These are phyloP conservation scores for Microdochium bolleyi DNA, from an alignment of 2,329 filamentous ascomycete species.

Conservation along the genomic window DNA sequence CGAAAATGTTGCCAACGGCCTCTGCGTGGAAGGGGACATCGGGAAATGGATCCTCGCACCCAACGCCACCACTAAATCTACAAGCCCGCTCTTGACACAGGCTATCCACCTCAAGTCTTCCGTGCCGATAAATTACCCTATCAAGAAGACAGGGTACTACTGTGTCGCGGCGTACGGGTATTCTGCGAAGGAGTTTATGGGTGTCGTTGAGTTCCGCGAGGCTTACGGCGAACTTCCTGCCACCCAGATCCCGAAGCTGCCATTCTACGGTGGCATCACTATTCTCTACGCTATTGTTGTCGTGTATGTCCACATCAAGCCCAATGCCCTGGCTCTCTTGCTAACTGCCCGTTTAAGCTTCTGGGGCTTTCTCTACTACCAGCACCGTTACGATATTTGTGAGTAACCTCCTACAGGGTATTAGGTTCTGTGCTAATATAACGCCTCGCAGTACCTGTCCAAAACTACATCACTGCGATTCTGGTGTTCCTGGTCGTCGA, in stretches of 20 bases:
- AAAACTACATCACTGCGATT: constrained; percentile 98
- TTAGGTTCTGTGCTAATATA: constrained; percentile 15
- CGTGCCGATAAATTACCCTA: constrained; percentile 67
- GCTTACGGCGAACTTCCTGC: constrained; percentile 93
- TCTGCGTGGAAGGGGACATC: constrained; percentile 70
- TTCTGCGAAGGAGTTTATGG: constrained; percentile 62
- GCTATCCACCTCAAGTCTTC: constrained; percentile 76
- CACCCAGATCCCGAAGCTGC: constrained; percentile 91
- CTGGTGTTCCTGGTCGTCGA: constrained; percentile 89
- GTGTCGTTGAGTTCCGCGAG: constrained; percentile 86
- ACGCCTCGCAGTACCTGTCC: constrained; percentile 65
- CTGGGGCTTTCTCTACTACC: constrained; percentile 93
- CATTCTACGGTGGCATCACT: constrained; percentile 91
- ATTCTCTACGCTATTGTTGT: constrained; percentile 87
- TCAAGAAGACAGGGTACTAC: constrained; percentile 92
- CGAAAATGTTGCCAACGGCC: constrained; percentile 55
- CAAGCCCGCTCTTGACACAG: constrained; percentile 66
- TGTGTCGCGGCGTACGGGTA: constrained; percentile 77
- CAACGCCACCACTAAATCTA: constrained; percentile 65
- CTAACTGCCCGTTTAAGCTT: constrained; percentile 40
- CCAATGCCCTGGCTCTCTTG: not conserved
- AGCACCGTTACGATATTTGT: constrained; percentile 87
- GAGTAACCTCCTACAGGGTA: constrained; percentile 20
- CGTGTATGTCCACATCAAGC: constrained; percentile 36
- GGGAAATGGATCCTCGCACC: constrained; percentile 77